Percentiles rank a stretch among this genome's conserved stretches.
These are phyloP conservation scores for Jackrogersella multiformis DNA, from an alignment of 495 filamentous ascomycete genomes.

Conservation along the genomic window DNA sequence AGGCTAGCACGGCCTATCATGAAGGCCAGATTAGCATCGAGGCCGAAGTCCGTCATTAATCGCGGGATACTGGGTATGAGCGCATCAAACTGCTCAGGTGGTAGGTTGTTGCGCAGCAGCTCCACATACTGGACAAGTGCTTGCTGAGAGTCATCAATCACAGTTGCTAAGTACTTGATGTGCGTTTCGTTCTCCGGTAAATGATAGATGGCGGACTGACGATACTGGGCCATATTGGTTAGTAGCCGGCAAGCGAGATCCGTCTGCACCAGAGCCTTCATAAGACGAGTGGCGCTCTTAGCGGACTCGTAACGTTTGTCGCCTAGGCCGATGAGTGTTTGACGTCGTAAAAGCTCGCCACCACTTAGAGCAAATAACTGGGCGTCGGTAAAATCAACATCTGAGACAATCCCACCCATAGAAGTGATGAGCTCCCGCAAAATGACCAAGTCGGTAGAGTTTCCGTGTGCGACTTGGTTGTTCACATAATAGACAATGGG, in stretches of 20 bases:
- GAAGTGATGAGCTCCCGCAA: slow-evolving; percentile 85
- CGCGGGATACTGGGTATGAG: slow-evolving; percentile 78
- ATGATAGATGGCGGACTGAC: slow-evolving; percentile 79
- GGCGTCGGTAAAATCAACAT: slow-evolving; percentile 83
- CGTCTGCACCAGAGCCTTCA: slow-evolving; percentile 77
- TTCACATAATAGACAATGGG: slow-evolving; percentile 91
- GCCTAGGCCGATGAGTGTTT: slow-evolving; percentile 77
- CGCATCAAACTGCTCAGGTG: slow-evolving; percentile 78
- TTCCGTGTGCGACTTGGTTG: slow-evolving; percentile 79
- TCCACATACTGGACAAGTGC: slow-evolving; percentile 90
- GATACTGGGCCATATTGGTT: slow-evolving; percentile 88
- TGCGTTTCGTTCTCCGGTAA: slow-evolving; percentile 72
- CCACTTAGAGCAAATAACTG: slow-evolving; percentile 88
- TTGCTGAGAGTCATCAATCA: slow-evolving; percentile 88
- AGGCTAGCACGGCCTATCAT: slow-evolving; percentile 82
- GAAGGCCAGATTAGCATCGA: slow-evolving; percentile 87
- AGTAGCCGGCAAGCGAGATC: slow-evolving; percentile 80
- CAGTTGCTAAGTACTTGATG: slow-evolving; percentile 81
- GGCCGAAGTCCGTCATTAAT: slow-evolving; percentile 79
- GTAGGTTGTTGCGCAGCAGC: slow-evolving; percentile 80
- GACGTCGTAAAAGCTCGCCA: slow-evolving; percentile 78
- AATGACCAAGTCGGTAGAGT: slow-evolving; percentile 86
- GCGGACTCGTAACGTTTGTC: slow-evolving; percentile 76
- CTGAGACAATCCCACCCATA: slow-evolving; percentile 91
- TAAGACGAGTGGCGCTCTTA: slow-evolving; percentile 75